Percentiles rank a stretch among this genome's conserved stretches.
Evolutionary conservation across 2,329 filamentous ascomycete species (phyloP).

Genomic region (Thermothelomyces thermophilus): DNA sequence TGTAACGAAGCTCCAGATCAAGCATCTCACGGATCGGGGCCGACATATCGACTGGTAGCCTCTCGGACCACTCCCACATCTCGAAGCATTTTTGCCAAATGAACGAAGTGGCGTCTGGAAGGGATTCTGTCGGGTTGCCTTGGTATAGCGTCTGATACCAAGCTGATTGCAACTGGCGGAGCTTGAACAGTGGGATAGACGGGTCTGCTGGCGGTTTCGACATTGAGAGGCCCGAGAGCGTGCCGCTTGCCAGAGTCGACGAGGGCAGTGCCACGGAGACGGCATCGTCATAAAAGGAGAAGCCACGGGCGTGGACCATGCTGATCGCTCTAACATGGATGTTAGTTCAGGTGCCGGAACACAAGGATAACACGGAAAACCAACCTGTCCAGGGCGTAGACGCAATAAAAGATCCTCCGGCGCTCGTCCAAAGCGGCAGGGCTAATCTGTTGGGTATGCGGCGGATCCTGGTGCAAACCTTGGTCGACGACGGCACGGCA

Average conservation of each 20-base stretch:
- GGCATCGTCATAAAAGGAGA: slow-evolving; percentile 89
- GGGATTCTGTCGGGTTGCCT: slow-evolving; percentile 57
- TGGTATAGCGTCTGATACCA: slow-evolving; percentile 90
- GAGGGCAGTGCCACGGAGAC: slow-evolving; percentile 70
- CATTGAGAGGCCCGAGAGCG: slow-evolving; percentile 37
- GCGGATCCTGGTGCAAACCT: slow-evolving; percentile 87
- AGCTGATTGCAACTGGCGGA: slow-evolving; percentile 77
- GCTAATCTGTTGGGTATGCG: slow-evolving; percentile 60
- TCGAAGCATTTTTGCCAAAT: slow-evolving; percentile 70
- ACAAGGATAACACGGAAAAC: background rate
- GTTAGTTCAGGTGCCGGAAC: slow-evolving; percentile 10
- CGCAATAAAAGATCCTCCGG: slow-evolving; percentile 80
- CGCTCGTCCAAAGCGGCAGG: slow-evolving; percentile 68
- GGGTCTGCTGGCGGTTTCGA: slow-evolving; percentile 53
- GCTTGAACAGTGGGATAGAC: slow-evolving; percentile 70
- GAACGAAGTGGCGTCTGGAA: slow-evolving; percentile 62
- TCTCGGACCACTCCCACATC: slow-evolving; percentile 75
- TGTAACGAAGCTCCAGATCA: slow-evolving; percentile 82
- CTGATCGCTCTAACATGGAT: slow-evolving; percentile 62
- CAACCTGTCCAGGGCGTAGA: slow-evolving; percentile 82
- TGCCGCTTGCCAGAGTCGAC: slow-evolving; percentile 36
- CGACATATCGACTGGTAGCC: slow-evolving; percentile 61
- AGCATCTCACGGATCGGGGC: slow-evolving; percentile 67
- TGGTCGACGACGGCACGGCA: slow-evolving; percentile 82
- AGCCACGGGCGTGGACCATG: slow-evolving; percentile 78